Percentiles rank a stretch among this genome's conserved stretches.
phyloP scores from a whole-genome alignment of 2,329 filamentous ascomycete genomes.

The Hypoxylon sp. region DNA sequence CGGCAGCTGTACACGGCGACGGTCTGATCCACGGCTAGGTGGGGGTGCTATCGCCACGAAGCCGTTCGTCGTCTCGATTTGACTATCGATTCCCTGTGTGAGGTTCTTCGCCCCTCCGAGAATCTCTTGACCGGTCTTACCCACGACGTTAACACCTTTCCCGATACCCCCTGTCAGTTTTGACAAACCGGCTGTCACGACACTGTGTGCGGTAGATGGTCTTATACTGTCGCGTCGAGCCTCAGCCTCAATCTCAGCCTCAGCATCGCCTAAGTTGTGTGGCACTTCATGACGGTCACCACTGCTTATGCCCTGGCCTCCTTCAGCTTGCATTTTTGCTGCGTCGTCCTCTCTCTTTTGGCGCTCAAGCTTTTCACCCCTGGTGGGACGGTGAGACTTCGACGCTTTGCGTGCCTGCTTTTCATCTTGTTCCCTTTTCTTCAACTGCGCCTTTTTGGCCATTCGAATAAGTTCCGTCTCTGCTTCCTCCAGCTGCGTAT shows the following conservation, averaged over 20 bases:
- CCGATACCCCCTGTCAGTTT: constrained; percentile 68
- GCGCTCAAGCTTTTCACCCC: constrained; percentile 65
- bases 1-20: constrained; percentile 53
- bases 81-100: constrained; percentile 66
- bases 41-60: constrained; percentile 60
- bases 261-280: constrained; percentile 65
- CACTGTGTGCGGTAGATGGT: constrained; percentile 50
- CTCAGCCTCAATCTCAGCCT: constrained; percentile 49
- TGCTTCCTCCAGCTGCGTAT: constrained; percentile 80
- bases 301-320: constrained; percentile 64
- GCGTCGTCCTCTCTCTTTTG: constrained; percentile 65
- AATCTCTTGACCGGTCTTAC: constrained; percentile 62
- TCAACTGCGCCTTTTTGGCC: constrained; percentile 84
- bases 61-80: constrained; percentile 70
- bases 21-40: constrained; percentile 47
- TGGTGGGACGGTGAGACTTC: constrained; percentile 65
- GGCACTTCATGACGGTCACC: constrained; percentile 69
- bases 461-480: constrained; percentile 87
- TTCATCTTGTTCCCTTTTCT: constrained; percentile 74
- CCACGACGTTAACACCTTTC: constrained; percentile 60
- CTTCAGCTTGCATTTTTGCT: constrained; percentile 66
- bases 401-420: constrained; percentile 73
- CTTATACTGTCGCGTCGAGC: constrained; percentile 29
- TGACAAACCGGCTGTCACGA: constrained; percentile 58
- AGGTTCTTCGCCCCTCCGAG: constrained; percentile 63